A percentile compares a stretch with the other conserved stretches of the same genome.
Evolutionary conservation across 78 protist genomes (phyloP).

Genomic region (Chrysochromulina parva): DNA sequence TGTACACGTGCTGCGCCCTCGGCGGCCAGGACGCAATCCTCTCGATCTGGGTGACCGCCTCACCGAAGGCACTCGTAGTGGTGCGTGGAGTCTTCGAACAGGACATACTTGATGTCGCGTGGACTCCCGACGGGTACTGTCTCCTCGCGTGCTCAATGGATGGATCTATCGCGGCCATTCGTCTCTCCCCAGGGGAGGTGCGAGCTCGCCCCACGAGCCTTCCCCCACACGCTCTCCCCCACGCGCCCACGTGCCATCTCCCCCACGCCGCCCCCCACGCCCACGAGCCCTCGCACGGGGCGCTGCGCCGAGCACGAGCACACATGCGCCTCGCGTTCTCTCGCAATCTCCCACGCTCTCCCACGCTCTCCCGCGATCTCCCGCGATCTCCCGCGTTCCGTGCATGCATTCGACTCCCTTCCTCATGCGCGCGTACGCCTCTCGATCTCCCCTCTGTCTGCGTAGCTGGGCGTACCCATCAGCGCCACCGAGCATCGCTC

Average conservation of each 20-base stretch:
- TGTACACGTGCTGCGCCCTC: neutral
- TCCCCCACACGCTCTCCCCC: too few relatives aligned
- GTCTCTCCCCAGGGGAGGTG: neutral
- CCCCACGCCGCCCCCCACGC: too few relatives aligned
- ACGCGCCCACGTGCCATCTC: too few relatives aligned
- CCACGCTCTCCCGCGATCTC: too few relatives aligned
- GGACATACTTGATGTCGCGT: neutral
- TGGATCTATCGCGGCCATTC: neutral
- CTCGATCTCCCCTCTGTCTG: too few relatives aligned
- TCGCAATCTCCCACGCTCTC: too few relatives aligned
- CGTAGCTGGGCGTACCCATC: neutral
- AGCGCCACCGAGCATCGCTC: neutral
- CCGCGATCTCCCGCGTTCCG: too few relatives aligned
- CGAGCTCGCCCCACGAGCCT: neutral
- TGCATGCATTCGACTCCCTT: too few relatives aligned
- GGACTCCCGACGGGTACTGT: neutral
- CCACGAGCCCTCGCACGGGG: too few relatives aligned
- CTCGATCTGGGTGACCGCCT: neutral
- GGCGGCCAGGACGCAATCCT: neutral
- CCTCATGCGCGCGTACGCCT: too few relatives aligned
- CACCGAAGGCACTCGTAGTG: neutral
- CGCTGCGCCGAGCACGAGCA: too few relatives aligned
- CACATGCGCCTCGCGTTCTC: too few relatives aligned
- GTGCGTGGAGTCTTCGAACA: neutral
- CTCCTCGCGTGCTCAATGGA: neutral